These are phyloP conservation scores for Penicillium nordicum DNA, from an alignment of 2,329 filamentous ascomycete species.

Conservation along the genomic window DNA sequence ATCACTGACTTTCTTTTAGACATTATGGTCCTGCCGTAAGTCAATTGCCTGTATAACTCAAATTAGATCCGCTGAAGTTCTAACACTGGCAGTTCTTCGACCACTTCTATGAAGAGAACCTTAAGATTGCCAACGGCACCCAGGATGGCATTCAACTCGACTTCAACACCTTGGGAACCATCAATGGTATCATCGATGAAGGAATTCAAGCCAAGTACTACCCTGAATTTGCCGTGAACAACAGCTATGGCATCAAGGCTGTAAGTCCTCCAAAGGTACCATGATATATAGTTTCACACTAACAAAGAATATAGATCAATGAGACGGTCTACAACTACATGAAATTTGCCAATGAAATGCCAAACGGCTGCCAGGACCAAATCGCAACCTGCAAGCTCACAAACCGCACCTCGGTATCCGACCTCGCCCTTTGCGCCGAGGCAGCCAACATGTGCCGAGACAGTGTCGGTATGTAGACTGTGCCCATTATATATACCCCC, in stretches of 20 bases:
- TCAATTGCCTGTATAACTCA: background rate
- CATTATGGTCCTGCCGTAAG: conserved; percentile 50
- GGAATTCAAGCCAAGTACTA: conserved; percentile 50
- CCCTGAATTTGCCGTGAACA: conserved; percentile 53
- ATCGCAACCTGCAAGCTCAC: conserved; percentile 63
- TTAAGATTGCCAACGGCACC: conserved; percentile 51
- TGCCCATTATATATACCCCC: background rate
- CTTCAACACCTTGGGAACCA: conserved; percentile 54
- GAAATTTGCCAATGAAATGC: conserved; percentile 59
- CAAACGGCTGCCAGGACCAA: conserved; percentile 59
- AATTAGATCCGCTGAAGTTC: background rate
- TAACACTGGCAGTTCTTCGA: conserved; percentile 48
- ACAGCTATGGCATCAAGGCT: conserved; percentile 53
- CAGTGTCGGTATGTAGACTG: conserved; percentile 47
- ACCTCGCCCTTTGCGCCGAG: conserved; percentile 50
- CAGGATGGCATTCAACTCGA: conserved; percentile 50
- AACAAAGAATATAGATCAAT: conserved; percentile 42
- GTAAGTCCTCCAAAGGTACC: conserved; percentile 15
- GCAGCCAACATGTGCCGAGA: conserved; percentile 56
- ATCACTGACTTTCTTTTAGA: conserved; percentile 28
- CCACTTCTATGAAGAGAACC: conserved; percentile 58
- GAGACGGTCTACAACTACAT: conserved; percentile 59
- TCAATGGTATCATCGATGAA: conserved; percentile 57
- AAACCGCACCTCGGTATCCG: conserved; percentile 56
- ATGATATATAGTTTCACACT: background rate